A percentile compares a stretch with the other conserved stretches of the same genome.
Conservation (phyloP, 176 grass and related monocot species). For the Bonia amplexicaulis region DNA sequence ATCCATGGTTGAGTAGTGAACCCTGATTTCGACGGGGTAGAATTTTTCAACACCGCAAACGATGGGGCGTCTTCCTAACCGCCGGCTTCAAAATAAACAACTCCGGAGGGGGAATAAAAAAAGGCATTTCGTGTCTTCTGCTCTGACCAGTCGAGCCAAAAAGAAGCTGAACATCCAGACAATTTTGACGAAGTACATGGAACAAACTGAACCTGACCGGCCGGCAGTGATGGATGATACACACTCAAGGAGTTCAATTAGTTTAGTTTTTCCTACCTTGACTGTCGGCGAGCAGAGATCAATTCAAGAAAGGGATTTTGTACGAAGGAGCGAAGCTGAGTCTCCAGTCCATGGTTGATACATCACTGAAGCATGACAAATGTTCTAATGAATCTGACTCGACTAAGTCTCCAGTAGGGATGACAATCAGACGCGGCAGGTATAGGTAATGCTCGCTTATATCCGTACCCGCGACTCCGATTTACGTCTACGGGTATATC, state of each 20-base stretch:
- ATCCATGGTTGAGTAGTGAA: neutral
- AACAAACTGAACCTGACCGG: neutral
- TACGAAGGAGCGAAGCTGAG: neutral
- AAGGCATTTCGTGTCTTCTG: neutral
- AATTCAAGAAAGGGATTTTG: neutral
- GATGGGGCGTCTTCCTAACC: neutral
- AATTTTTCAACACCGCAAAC: neutral
- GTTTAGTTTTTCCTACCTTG: neutral
- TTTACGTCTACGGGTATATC: too few relatives aligned
- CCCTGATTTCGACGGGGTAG: neutral
- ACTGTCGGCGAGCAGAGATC: neutral
- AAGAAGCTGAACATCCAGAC: neutral
- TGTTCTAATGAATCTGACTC: neutral
- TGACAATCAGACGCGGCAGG: too few relatives aligned
- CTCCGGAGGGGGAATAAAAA: neutral
- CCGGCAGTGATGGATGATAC: neutral
- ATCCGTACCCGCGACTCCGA: too few relatives aligned
- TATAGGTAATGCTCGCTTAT: too few relatives aligned
- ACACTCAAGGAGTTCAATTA: neutral
- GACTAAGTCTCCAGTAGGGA: too few relatives aligned
- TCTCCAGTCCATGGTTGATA: neutral
- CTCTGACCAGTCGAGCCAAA: neutral
- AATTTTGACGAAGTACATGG: too few relatives aligned
- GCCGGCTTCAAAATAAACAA: neutral
- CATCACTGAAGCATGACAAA: neutral